phyloP scores from a whole-genome alignment of 2,329 filamentous ascomycete genomes.

The Westerdykella sp. region DNA sequence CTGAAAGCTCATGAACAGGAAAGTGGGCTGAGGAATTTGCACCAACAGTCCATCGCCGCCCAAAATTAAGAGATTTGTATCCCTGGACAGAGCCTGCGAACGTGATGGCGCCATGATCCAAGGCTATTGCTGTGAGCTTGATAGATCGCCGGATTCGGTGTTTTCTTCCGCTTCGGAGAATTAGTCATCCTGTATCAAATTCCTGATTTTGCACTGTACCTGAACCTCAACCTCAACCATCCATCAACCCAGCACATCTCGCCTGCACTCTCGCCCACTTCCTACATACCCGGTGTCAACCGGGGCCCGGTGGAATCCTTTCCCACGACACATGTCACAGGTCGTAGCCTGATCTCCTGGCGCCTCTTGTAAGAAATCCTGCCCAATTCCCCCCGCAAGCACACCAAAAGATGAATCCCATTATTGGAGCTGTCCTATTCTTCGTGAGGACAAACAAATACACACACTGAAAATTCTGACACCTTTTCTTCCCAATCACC shows the following conservation, averaged over 20 bases:
- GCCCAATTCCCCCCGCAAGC: background rate
- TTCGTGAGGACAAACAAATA: constrained; percentile 46
- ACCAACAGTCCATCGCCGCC: too few species aligned
- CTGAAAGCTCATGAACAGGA: too few species aligned
- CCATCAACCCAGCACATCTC: background rate
- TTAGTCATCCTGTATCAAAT: constrained; percentile 5
- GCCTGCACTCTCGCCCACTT: constrained; percentile 6
- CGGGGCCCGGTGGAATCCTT: constrained; percentile 5
- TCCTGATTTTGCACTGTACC: background rate
- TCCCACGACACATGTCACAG: constrained; percentile 2
- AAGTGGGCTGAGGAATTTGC: too few species aligned
- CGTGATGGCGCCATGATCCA: too few species aligned
- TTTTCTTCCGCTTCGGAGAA: background rate
- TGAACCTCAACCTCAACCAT: background rate
- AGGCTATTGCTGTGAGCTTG: too few species aligned
- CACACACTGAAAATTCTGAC: constrained; percentile 39
- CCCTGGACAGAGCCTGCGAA: too few species aligned
- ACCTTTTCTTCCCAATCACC: background rate
- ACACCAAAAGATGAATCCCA: constrained; percentile 49
- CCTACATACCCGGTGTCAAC: constrained; percentile 14
- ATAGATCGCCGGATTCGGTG: too few species aligned
- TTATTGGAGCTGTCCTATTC: constrained; percentile 76
- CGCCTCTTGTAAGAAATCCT: constrained; percentile 1
- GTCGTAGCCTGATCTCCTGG: constrained; percentile 1
- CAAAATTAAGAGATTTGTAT: too few species aligned